Conservation (phyloP, 192 early-diverging fungal species). For the Backusella macrospora region DNA sequence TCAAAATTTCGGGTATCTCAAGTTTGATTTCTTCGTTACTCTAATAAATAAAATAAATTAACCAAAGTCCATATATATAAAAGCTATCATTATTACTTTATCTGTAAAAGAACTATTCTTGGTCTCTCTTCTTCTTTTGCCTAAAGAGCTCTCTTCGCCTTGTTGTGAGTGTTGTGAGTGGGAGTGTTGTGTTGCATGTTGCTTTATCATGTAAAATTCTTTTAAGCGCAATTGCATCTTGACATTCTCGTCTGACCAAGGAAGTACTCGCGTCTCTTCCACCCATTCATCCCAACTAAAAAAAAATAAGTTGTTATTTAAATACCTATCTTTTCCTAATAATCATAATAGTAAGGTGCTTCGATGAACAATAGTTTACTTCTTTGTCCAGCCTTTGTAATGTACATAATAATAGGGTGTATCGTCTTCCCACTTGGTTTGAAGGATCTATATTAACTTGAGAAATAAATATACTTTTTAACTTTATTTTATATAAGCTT, state of each 20-base stretch:
- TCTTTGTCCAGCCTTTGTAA: slow-evolving; percentile 98
- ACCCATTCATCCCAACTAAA: slow-evolving; percentile 99
- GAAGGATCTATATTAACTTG: slow-evolving; percentile 64
- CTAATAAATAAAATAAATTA: too few relatives aligned
- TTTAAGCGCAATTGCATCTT: slow-evolving; percentile 78
- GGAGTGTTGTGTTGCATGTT: background rate
- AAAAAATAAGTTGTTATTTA: background rate
- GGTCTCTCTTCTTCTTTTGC: slow-evolving; percentile 74
- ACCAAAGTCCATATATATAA: too few relatives aligned
- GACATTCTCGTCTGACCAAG: slow-evolving; percentile 84
- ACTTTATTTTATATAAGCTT: background rate
- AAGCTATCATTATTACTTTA: background rate
- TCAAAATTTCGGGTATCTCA: slow-evolving; percentile 87
- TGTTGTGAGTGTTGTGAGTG: too few relatives aligned
- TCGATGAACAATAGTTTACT: slow-evolving; percentile 52
- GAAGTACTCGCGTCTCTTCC: slow-evolving; percentile 81
- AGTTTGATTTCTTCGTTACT: slow-evolving; percentile 85
- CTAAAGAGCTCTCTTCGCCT: slow-evolving; percentile 85
- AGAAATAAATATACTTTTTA: too few relatives aligned
- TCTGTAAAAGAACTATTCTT: background rate
- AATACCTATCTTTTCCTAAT: background rate
- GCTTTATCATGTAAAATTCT: slow-evolving; percentile 46
- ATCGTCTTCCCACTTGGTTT: slow-evolving; percentile 75
- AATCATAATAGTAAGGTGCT: too few relatives aligned
- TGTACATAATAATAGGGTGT: slow-evolving; percentile 92